Evolutionary conservation across 208 protist genomes (phyloP).

Genomic region (Acanthamoeba sp.): DNA sequence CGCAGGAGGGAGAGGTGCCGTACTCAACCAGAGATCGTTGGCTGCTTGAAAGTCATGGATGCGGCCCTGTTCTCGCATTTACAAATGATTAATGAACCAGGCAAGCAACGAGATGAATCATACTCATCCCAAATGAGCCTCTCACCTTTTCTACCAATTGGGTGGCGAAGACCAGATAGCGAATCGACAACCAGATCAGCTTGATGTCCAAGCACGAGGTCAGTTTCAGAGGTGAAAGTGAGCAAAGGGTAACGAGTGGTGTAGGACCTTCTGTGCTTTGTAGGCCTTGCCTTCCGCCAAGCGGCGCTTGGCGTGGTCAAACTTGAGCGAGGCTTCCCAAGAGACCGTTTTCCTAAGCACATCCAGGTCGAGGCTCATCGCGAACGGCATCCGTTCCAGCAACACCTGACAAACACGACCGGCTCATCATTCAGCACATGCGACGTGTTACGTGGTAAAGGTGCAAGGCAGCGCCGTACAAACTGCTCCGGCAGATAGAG

Average conservation of each 20-base stretch:
- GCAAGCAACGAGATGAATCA: too few relatives aligned
- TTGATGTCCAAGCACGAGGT: neutral
- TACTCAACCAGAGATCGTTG: conserved; percentile 9
- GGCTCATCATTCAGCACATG: neutral
- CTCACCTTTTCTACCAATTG: conserved; percentile 16
- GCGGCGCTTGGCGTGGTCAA: conserved; percentile 69
- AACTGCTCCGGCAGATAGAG: conserved; percentile 54
- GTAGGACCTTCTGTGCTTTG: conserved; percentile 51
- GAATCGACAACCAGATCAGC: conserved; percentile 70
- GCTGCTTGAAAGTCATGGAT: conserved; percentile 60
- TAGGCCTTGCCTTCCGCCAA: conserved; percentile 65
- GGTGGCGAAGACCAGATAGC: conserved; percentile 63
- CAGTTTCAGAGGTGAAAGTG: neutral
- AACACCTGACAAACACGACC: conserved; percentile 19
- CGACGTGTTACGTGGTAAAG: too few relatives aligned
- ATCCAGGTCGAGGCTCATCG: neutral
- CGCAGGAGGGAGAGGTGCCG: neutral
- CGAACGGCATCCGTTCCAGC: conserved; percentile 24
- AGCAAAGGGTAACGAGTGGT: neutral
- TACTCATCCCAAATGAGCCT: neutral
- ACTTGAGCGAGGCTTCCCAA: conserved; percentile 66
- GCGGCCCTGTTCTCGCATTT: neutral
- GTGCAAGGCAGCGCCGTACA: too few relatives aligned
- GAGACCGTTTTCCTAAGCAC: conserved; percentile 33
- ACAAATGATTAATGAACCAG: neutral